phyloP scores from a whole-genome alignment of 2,329 filamentous ascomycete species.

The Colletotrichum phormii region DNA sequence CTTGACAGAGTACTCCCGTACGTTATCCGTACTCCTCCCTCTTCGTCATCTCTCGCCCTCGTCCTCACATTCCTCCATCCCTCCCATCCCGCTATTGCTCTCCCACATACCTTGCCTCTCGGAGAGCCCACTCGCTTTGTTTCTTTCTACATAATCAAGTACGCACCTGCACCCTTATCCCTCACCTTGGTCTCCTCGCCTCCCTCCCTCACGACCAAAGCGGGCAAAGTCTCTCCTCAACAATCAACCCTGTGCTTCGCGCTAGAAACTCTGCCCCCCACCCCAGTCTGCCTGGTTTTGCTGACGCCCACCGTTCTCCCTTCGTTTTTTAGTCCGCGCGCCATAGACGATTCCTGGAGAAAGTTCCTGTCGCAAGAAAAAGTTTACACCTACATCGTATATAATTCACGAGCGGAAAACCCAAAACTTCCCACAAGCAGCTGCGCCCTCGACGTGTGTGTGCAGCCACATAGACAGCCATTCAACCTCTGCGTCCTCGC shows the following conservation, averaged over 20 bases:
- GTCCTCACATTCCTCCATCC: constrained; percentile 1
- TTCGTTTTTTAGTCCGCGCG: constrained; percentile 30
- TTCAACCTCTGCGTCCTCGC: not conserved
- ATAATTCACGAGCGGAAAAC: constrained; percentile 28
- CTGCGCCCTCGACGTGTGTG: not conserved
- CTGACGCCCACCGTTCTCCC: constrained; percentile 28
- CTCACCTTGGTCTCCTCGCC: constrained; percentile 12
- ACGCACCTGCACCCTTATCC: constrained; percentile 2
- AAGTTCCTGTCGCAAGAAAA: constrained; percentile 31
- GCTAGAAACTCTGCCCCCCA: constrained; percentile 12
- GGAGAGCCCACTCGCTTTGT: constrained; percentile 19
- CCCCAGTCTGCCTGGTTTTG: constrained; percentile 22
- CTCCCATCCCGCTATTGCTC: constrained; percentile 18
- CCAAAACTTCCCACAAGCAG: constrained; percentile 9
- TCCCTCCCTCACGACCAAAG: constrained; percentile 17
- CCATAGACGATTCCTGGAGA: constrained; percentile 36
- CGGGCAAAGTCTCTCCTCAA: constrained; percentile 1
- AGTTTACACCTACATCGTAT: constrained; percentile 33
- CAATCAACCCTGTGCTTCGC: constrained; percentile 7
- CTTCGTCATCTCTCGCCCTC: constrained; percentile 5
- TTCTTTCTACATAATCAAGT: constrained; percentile 22
- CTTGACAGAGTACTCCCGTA: too few species aligned
- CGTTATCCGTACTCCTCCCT: constrained; percentile 9
- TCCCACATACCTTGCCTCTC: constrained; percentile 14
- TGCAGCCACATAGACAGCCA: not conserved